Percentiles rank a stretch among this genome's conserved stretches.
phyloP scores from a whole-genome alignment of 2,329 filamentous ascomycete species.

The Peltaster fructicola region DNA sequence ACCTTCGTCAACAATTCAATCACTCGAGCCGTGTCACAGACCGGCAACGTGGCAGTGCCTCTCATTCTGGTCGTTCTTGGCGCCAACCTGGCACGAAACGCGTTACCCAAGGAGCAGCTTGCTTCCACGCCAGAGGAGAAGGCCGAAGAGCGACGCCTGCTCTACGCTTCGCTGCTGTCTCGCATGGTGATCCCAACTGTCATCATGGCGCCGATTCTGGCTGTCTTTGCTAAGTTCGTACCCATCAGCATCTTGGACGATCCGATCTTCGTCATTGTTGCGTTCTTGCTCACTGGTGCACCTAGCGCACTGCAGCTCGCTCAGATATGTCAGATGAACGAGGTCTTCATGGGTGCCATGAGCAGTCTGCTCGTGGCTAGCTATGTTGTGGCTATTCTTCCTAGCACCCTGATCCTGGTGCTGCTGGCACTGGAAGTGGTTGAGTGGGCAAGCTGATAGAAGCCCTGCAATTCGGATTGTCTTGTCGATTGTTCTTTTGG shows the following conservation, averaged over 20 bases:
- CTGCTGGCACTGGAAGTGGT: slow-evolving; percentile 84
- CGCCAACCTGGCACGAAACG: slow-evolving; percentile 85
- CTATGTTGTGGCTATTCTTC: slow-evolving; percentile 88
- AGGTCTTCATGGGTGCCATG: slow-evolving; percentile 91
- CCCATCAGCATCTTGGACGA: slow-evolving; percentile 90
- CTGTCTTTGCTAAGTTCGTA: slow-evolving; percentile 73
- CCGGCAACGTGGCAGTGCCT: slow-evolving; percentile 79
- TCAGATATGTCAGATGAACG: slow-evolving; percentile 97
- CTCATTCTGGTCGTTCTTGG: slow-evolving; percentile 90
- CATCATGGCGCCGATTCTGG: slow-evolving; percentile 81
- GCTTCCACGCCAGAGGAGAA: slow-evolving; percentile 52
- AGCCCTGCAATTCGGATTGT: no score
- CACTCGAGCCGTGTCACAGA: slow-evolving; percentile 70
- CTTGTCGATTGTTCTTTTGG: slow-evolving; percentile 3
- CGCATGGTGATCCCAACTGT: slow-evolving; percentile 85
- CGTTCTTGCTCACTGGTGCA: slow-evolving; percentile 86
- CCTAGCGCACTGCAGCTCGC: slow-evolving; percentile 87
- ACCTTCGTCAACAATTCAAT: slow-evolving; percentile 88
- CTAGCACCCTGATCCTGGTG: slow-evolving; percentile 77
- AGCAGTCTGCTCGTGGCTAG: slow-evolving; percentile 85
- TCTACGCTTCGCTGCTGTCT: slow-evolving; percentile 69
- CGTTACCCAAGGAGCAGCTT: slow-evolving; percentile 49
- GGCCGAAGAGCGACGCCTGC: slow-evolving; percentile 51
- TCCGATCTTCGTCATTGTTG: slow-evolving; percentile 95
- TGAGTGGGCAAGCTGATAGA: slow-evolving; percentile 78